Conservation (phyloP, 345 rosid genomes). For the Gossypium longicalyx region DNA sequence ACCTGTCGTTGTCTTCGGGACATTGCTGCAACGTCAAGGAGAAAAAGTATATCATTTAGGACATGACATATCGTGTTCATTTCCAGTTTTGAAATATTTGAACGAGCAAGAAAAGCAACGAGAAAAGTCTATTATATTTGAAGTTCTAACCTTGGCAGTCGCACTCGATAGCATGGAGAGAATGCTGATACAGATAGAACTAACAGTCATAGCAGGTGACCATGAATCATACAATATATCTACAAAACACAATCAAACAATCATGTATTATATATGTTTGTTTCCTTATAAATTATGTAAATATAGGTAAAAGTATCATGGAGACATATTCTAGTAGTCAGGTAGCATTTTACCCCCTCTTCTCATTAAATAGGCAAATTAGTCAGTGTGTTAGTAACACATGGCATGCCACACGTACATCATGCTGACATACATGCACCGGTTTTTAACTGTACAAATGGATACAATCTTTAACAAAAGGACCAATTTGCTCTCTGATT, state of each 20-base stretch:
- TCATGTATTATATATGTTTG: constrained; percentile 10
- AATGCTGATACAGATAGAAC: constrained; percentile 96
- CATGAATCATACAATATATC: constrained; percentile 97
- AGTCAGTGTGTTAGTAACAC: too few relatives aligned
- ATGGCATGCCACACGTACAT: too few relatives aligned
- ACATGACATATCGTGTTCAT: background rate
- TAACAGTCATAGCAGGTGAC: constrained; percentile 98
- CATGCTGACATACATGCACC: too few relatives aligned
- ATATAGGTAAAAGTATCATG: too few relatives aligned
- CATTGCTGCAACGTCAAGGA: constrained; percentile 36
- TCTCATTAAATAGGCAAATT: too few relatives aligned
- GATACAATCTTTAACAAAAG: too few relatives aligned
- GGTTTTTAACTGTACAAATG: too few relatives aligned
- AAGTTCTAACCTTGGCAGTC: constrained; percentile 62
- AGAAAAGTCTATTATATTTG: background rate
- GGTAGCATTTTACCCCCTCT: too few relatives aligned
- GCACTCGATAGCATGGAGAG: constrained; percentile 98
- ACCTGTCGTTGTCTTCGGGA: constrained; percentile 90
- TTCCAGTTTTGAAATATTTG: background rate
- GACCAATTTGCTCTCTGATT: too few relatives aligned
- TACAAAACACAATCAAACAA: constrained; percentile 24
- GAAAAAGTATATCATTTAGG: background rate
- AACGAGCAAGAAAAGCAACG: background rate
- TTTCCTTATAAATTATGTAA: background rate
- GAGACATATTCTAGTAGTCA: too few relatives aligned